Evolutionary conservation across 805 yeast species (phyloP), one percentile per base, ranked within the genome.

Genomic region (Metschnikowia proteae): DNA sequence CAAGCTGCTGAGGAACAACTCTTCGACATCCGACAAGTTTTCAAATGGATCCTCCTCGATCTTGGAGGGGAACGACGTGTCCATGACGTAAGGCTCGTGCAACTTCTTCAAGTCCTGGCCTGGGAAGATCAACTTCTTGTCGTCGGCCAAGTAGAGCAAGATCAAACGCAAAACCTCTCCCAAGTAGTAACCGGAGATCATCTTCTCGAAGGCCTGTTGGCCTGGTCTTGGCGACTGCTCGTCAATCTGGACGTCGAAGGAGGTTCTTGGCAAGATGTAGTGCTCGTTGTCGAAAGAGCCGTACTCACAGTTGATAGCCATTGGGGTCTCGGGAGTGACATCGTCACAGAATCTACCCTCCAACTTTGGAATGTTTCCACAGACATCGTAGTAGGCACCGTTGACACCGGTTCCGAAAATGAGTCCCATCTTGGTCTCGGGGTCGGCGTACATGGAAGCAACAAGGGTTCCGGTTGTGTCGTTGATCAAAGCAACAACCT

Each of bases 231-330:
- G 98, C 36, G 96, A 86, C 63, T 86, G 85, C 28, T 70, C 74
- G 68, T 92, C 98, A 56, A 92, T 84, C 56, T 74, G 76, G 47
- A 83, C 64, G 69, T 92, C 99, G 68, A 82, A 92, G 67, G 84
- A 84, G 57, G 96, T 91, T 73, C 97, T 82, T 64, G 98, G 98
- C 60, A 92, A 78, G 32, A 84, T 80, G 7, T 58, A 50, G 62
- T 86, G 95, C 70, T 89, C 97, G 65, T 89, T 91, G 68, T 92
- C 98, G 66, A 92, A 92, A 5, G 97, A 92, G 63, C 99, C 98
- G 74, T 92, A 92, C 75, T 92, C 99, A 77, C 97, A 90, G 78
- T 92, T 92, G 68, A 92, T 92, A 47, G 97, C 97, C 96, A 92
- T 91, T 54, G 85, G 83, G 38, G 86, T 77, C 43, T 79, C 80